Percentiles rank a stretch among this genome's conserved stretches.
Conservation (phyloP, 345 rosid genomes). For the Barbarea vulgaris region DNA sequence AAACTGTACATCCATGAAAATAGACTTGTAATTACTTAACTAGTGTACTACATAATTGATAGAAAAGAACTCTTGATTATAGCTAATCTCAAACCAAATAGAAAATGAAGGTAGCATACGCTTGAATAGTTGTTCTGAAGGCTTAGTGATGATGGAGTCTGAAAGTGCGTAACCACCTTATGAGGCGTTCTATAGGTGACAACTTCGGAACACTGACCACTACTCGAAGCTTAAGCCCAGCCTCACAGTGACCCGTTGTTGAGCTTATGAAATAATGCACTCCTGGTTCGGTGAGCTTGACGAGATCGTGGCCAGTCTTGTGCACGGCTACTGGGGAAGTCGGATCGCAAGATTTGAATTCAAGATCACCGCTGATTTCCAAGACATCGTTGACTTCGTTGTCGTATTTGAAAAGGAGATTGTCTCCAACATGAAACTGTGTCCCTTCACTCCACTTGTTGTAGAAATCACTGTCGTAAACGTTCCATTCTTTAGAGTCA, state of each 20-base stretch:
- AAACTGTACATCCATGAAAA: not conserved
- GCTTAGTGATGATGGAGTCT: not conserved
- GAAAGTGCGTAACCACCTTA: not conserved
- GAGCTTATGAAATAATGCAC: not conserved
- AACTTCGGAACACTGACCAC: too few species aligned
- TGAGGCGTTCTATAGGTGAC: not conserved
- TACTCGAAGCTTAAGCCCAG: too few species aligned
- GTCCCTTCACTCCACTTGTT: not conserved
- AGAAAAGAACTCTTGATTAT: not conserved
- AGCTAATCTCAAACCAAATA: not conserved
- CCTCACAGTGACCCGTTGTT: too few species aligned
- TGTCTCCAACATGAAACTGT: not conserved
- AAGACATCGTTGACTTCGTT: too few species aligned
- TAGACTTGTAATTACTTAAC: not conserved
- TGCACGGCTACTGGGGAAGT: not conserved
- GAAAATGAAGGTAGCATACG: not conserved
- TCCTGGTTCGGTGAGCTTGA: conserved; percentile 1
- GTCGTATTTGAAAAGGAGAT: too few species aligned
- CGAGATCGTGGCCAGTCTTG: not conserved
- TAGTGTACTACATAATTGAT: not conserved
- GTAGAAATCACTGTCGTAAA: not conserved
- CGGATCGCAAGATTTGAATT: not conserved
- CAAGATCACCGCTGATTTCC: not conserved
- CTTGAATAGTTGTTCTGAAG: not conserved
- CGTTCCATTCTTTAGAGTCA: not conserved